A percentile compares a stretch with the other conserved stretches of the same genome.
These are phyloP conservation scores for Astrothelium macrocarpum DNA, from an alignment of 495 filamentous ascomycete genomes.

Conservation along the genomic window DNA sequence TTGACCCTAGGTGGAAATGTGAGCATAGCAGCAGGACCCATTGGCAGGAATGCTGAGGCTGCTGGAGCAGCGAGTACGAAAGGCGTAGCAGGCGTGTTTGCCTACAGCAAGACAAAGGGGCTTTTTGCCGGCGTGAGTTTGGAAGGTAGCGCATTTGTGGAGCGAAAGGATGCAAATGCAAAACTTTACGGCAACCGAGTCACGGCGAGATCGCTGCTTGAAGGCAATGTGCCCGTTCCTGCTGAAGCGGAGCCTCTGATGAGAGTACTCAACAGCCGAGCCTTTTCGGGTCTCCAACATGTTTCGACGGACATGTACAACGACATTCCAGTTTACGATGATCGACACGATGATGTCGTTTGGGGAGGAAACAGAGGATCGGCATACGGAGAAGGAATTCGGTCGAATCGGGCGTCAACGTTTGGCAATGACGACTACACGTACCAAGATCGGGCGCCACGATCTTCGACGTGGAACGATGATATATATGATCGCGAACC, in stretches of 20 bases:
- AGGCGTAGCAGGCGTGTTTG: slow-evolving; percentile 86
- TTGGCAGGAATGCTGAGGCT: slow-evolving; percentile 92
- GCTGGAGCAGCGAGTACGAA: slow-evolving; percentile 86
- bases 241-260: slow-evolving; percentile 75
- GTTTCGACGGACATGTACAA: slow-evolving; percentile 66
- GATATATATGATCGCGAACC: slow-evolving; percentile 69
- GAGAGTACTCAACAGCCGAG: slow-evolving; percentile 69
- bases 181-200: slow-evolving; percentile 80
- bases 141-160: slow-evolving; percentile 82
- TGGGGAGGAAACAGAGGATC: slow-evolving; percentile 75
- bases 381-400: slow-evolving; percentile 65
- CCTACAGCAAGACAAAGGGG: slow-evolving; percentile 95
- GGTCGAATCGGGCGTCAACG: slow-evolving; percentile 47
- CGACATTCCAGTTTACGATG: slow-evolving; percentile 86
- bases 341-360: slow-evolving; percentile 78
- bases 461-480: slow-evolving; percentile 79
- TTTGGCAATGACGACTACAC: slow-evolving; percentile 35
- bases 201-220: slow-evolving; percentile 73
- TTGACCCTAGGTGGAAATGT: slow-evolving; percentile 94
- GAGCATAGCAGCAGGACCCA: slow-evolving; percentile 84
- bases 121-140: slow-evolving; percentile 91
- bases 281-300: slow-evolving; percentile 59
- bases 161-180: slow-evolving; percentile 91
- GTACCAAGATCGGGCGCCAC: slow-evolving; percentile 54
- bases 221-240: slow-evolving; percentile 66